Percentiles rank a stretch among this genome's conserved stretches.
These are phyloP conservation scores for Thymus mandschuricus DNA, from an alignment of 257 asterid genomes.

Conservation along the genomic window DNA sequence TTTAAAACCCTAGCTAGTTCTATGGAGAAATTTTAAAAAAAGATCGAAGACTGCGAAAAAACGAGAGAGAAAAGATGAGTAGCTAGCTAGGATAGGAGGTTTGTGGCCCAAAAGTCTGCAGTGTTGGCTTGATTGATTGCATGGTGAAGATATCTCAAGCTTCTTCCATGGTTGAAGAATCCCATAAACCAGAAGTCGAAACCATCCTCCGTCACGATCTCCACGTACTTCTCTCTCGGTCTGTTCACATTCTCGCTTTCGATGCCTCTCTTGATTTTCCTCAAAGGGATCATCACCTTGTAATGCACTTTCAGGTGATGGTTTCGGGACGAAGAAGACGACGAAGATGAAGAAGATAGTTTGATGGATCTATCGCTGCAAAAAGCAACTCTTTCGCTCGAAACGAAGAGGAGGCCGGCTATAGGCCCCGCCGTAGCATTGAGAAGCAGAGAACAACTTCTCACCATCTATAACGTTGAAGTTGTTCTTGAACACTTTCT, in stretches of 20 bases:
- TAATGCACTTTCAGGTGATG: neutral
- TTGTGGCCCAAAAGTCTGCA: too few relatives aligned
- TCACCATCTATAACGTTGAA: conserved; percentile 38
- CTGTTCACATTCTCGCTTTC: conserved; percentile 39
- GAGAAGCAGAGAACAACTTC: conserved; percentile 38
- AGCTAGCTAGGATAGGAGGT: too few relatives aligned
- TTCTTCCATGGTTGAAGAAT: conserved; percentile 36
- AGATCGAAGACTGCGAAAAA: too few relatives aligned
- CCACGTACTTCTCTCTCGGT: conserved; percentile 43
- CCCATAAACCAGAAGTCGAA: conserved; percentile 59
- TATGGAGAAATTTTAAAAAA: too few relatives aligned
- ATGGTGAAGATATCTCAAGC: conserved; percentile 33
- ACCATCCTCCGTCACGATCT: conserved; percentile 42
- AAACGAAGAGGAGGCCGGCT: conserved; percentile 40
- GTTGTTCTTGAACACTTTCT: conserved; percentile 39
- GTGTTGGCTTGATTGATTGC: conserved; percentile 6
- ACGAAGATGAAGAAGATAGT: conserved; percentile 29
- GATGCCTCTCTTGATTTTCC: conserved; percentile 36
- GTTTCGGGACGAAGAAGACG: conserved; percentile 29
- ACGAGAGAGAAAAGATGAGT: too few relatives aligned
- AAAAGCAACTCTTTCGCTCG: conserved; percentile 38
- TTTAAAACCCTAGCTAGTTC: too few relatives aligned
- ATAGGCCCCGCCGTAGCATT: conserved; percentile 46
- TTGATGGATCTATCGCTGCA: conserved; percentile 44
- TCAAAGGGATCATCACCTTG: conserved; percentile 45